Conservation (phyloP, 2,329 filamentous ascomycete species). For the Ambrosiella cleistominuta region DNA sequence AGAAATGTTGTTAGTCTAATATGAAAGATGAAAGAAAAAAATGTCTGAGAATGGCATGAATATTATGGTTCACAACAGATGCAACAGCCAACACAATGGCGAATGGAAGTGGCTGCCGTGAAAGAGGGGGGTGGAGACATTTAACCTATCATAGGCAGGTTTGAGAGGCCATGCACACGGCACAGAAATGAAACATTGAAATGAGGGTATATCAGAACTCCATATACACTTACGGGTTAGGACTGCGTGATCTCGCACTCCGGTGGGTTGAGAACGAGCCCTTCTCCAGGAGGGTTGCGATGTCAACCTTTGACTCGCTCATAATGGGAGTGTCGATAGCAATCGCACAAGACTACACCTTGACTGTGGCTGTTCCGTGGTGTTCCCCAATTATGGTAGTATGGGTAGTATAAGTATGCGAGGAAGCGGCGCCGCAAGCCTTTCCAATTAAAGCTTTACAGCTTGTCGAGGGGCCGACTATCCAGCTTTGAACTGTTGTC, state of each 20-base stretch:
- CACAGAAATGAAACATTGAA: slow-evolving; percentile 1
- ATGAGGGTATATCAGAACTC: neutral
- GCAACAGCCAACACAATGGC: no score
- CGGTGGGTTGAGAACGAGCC: slow-evolving; percentile 9
- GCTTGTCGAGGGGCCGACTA: neutral
- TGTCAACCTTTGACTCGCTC: slow-evolving; percentile 9
- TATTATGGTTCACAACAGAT: neutral
- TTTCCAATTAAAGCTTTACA: neutral
- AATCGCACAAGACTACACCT: neutral
- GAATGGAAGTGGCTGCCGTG: neutral
- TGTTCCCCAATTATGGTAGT: neutral
- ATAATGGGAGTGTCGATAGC: slow-evolving; percentile 1
- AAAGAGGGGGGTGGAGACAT: neutral
- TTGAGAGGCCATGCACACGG: neutral
- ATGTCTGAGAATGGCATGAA: neutral
- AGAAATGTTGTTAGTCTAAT: neutral
- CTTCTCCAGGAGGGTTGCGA: slow-evolving; percentile 9
- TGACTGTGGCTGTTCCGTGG: neutral
- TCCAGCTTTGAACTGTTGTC: neutral
- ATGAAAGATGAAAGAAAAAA: neutral
- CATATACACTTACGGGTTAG: slow-evolving; percentile 9
- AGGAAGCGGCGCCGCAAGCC: neutral
- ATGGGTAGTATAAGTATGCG: neutral
- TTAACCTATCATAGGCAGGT: neutral
- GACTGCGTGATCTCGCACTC: slow-evolving; percentile 7